Base-by-base conservation (phyloP, 202 grass and related monocot species). In the Hordeum pubiflorum region DNA sequence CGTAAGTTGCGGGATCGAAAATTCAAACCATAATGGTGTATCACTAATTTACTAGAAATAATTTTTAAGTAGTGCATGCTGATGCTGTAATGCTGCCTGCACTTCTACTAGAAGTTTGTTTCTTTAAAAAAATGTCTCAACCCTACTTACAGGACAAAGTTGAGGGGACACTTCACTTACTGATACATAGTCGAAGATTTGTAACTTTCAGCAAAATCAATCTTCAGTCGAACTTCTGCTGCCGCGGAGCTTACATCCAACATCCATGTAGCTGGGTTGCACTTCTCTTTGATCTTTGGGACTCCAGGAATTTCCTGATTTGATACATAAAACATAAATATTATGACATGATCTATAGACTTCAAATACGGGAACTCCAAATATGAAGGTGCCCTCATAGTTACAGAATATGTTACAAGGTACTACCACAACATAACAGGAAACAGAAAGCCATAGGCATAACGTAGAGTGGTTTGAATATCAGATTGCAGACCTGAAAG, bases 241-340 rank as follows among this genome's bases (percentile, higher is more conserved):
- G 86, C 71, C 26, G 82, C 62, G 17, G 91, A 89, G 75, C 76
- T 94, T 50, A 82, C 84, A 81, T 94, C 91, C 67, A 94, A 69
- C 89, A 94, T 91, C 91, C 91, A 94, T 79, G 91, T 94, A 43
- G 91, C 89, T 84, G 91, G 91, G 79, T 94, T 94, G 78, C 71
- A 82, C 17, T 81, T 78, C 24, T 88, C 86, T 79, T 82, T 70
- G 56, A 94, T 91, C 41, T 85, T 89, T 79, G 80, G 80, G 32
- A 94, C 80, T 82, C 88, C 89, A 84, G 77, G 73, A 84, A 94
- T 87, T 71, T 54, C 76, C 91, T 94, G 26, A 37, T 81, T 76
- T 79, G 22, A 50, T 77, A 68, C 31, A 59, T 34, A 76, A 7
- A 77, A 52, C 61, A 41, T 36, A 34, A 69, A 69, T 34, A 83